Conservation (phyloP, 1,139 yeast species). For the Chernovozyma aurita region DNA sequence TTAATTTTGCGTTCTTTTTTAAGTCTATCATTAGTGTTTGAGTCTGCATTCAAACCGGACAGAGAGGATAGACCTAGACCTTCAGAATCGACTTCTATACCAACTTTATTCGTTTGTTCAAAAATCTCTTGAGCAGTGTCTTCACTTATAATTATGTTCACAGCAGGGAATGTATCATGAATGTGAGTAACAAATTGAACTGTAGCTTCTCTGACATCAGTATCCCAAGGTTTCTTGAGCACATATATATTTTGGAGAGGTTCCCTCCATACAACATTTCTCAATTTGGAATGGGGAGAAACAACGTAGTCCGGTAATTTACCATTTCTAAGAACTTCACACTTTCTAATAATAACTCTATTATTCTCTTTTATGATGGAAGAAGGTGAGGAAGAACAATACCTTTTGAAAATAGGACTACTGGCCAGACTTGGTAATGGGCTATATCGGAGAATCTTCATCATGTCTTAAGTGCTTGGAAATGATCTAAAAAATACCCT, state of each 20-base stretch:
- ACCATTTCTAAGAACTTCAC: constrained; percentile 11
- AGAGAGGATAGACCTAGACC: too few species aligned
- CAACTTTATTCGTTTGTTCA: background rate
- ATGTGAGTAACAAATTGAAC: constrained; percentile 55
- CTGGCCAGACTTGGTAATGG: background rate
- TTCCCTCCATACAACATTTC: constrained; percentile 40
- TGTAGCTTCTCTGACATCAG: constrained; percentile 62
- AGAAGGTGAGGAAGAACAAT: background rate
- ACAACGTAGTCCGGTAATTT: constrained; percentile 37
- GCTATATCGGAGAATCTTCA: background rate
- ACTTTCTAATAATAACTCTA: constrained; percentile 9
- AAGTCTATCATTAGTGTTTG: constrained; percentile 1
- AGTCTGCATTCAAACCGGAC: too few species aligned
- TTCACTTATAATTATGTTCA: constrained; percentile 72
- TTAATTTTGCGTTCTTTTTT: background rate
- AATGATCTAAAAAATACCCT: too few species aligned
- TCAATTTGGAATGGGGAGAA: constrained; percentile 44
- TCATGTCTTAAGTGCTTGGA: too few species aligned
- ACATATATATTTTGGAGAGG: constrained; percentile 69
- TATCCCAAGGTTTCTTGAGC: constrained; percentile 82
- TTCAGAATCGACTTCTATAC: background rate
- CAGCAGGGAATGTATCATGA: constrained; percentile 56
- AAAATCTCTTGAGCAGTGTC: constrained; percentile 71
- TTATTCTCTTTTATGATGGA: constrained; percentile 5
- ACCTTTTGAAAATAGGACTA: background rate